Percentiles rank a stretch among this genome's conserved stretches.
Evolutionary conservation across 2,329 filamentous ascomycete genomes (phyloP).

Genomic region (Pseudogymnoascus sp.): DNA sequence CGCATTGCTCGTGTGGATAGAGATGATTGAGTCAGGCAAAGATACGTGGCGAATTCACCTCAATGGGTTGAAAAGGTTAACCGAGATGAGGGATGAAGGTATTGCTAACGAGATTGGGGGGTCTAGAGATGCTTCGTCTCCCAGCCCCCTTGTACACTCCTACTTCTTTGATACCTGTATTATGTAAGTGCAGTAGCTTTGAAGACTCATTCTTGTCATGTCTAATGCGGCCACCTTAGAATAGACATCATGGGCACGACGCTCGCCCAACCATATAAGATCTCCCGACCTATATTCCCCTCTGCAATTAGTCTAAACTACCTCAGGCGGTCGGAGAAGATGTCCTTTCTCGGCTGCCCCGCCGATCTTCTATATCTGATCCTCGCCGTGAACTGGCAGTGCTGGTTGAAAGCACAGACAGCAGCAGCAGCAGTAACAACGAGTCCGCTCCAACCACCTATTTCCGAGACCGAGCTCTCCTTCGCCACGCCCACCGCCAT

Average conservation of each 20-base stretch:
- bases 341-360: not conserved
- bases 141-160: not conserved
- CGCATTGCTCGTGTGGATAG: slow-evolving; percentile 42
- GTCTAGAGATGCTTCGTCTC: slow-evolving; percentile 28
- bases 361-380: not conserved
- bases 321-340: not conserved
- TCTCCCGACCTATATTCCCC: not conserved
- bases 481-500: not conserved
- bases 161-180: slow-evolving; percentile 41
- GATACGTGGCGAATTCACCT: slow-evolving; percentile 40
- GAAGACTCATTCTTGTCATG: not conserved
- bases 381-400: not conserved
- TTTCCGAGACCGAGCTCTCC: not conserved
- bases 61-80: slow-evolving; percentile 37
- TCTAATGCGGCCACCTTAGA: not conserved
- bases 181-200: slow-evolving; percentile 20
- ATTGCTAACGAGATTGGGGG: slow-evolving; percentile 23
- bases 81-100: slow-evolving; percentile 30
- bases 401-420: not conserved
- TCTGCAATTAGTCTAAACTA: not conserved
- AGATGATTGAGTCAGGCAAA: slow-evolving; percentile 41
- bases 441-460: not conserved
- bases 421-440: not conserved
- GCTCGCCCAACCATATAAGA: not conserved
- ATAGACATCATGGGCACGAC: not conserved